A percentile compares a stretch with the other conserved stretches of the same genome.
phyloP scores from a whole-genome alignment of 148 eudicot genomes.

The Heliamphora exappendiculata region DNA sequence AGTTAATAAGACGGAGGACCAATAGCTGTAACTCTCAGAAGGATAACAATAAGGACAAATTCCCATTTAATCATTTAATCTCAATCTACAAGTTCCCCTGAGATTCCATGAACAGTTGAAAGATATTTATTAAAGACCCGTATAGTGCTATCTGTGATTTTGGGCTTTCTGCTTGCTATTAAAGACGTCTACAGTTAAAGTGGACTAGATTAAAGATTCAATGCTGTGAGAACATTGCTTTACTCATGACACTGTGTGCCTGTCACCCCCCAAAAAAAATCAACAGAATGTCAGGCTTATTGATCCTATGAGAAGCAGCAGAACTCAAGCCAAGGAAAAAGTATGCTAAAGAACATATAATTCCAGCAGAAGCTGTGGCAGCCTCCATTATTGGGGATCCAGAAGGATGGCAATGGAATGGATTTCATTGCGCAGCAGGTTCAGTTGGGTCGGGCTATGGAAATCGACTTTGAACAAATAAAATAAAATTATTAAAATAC shows the following conservation, averaged over 20 bases:
- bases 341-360: too few relatives aligned
- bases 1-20: neutral
- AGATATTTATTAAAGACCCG: neutral
- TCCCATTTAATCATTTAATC: neutral
- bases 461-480: too few relatives aligned
- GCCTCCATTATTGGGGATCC: too few relatives aligned
- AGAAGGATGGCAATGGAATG: too few relatives aligned
- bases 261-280: neutral
- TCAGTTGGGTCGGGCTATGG: too few relatives aligned
- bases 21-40: neutral
- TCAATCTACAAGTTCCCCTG: neutral
- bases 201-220: neutral
- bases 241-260: neutral
- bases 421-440: too few relatives aligned
- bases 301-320: neutral
- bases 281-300: neutral
- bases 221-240: neutral
- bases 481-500: too few relatives aligned
- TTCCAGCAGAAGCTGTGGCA: too few relatives aligned
- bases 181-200: neutral
- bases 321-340: neutral
- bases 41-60: neutral
- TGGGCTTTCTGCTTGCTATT: neutral
- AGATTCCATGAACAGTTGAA: neutral
- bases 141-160: neutral